These are phyloP conservation scores for Geosmithia putterillii DNA, from an alignment of 2,329 filamentous ascomycete genomes.

Conservation along the genomic window DNA sequence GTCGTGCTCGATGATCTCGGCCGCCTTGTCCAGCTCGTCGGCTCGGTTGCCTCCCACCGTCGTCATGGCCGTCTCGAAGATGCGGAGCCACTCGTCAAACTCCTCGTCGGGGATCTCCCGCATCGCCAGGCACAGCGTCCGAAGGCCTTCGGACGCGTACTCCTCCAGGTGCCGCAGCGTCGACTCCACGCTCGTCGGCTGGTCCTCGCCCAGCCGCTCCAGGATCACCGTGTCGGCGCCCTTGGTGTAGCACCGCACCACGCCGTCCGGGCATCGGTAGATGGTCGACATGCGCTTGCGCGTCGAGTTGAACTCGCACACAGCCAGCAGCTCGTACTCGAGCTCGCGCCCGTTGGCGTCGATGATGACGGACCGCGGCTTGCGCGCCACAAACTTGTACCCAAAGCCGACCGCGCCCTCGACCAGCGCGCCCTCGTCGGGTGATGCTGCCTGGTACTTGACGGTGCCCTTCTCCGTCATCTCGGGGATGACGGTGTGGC, in stretches of 20 bases:
- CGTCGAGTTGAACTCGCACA: slow-evolving; percentile 95
- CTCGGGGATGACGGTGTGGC: slow-evolving; percentile 96
- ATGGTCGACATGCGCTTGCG: slow-evolving; percentile 97
- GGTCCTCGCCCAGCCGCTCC: slow-evolving; percentile 67
- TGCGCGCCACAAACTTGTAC: slow-evolving; percentile 83
- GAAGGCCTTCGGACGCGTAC: slow-evolving; percentile 89
- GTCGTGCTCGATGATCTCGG: slow-evolving; percentile 88
- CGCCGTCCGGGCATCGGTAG: slow-evolving; percentile 91
- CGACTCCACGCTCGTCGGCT: slow-evolving; percentile 79
- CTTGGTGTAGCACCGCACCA: slow-evolving; percentile 88
- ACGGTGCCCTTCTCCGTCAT: slow-evolving; percentile 68
- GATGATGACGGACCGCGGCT: slow-evolving; percentile 79
- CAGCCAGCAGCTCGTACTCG: slow-evolving; percentile 84
- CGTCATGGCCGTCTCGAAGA: slow-evolving; percentile 79
- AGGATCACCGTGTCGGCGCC: slow-evolving; percentile 96
- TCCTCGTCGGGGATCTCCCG: slow-evolving; percentile 85
- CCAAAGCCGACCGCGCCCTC: slow-evolving; percentile 78
- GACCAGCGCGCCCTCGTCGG: slow-evolving; percentile 93
- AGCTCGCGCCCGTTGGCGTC: slow-evolving; percentile 57
- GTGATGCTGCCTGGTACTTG: slow-evolving; percentile 96
- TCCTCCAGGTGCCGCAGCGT: slow-evolving; percentile 95
- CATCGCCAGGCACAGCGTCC: slow-evolving; percentile 90
- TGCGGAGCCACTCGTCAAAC: slow-evolving; percentile 72
- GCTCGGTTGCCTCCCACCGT: slow-evolving; percentile 87
- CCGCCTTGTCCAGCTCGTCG: slow-evolving; percentile 92